Conservation (phyloP, 2,329 filamentous ascomycete species). For the Aspergillus sp. region DNA sequence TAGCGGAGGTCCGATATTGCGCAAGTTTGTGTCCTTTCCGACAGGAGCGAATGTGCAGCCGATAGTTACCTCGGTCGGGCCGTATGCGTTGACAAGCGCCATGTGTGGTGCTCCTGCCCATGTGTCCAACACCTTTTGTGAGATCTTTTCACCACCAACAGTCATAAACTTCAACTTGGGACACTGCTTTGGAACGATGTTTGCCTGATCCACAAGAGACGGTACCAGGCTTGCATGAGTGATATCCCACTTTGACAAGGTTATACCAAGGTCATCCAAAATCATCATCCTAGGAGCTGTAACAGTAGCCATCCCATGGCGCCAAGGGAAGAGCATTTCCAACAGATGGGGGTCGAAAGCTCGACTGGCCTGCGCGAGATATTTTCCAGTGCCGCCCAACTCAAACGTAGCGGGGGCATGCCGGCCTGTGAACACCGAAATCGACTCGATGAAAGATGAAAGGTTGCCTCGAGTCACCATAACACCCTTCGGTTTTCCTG, state of each 20-base stretch:
- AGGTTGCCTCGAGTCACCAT: constrained; percentile 72
- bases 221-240: constrained; percentile 36
- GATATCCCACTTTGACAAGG: constrained; percentile 29
- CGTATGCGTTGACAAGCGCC: constrained; percentile 35
- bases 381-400: constrained; percentile 32
- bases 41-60: constrained; percentile 34
- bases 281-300: constrained; percentile 31
- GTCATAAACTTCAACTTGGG: constrained; percentile 32
- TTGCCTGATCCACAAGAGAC: constrained; percentile 28
- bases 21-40: constrained; percentile 24
- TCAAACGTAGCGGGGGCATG: constrained; percentile 26
- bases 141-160: constrained; percentile 41
- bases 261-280: constrained; percentile 28
- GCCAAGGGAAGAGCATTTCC: constrained; percentile 36
- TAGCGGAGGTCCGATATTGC: constrained; percentile 35
- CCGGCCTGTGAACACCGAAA: constrained; percentile 28
- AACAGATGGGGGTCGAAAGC: constrained; percentile 35
- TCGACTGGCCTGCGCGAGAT: constrained; percentile 36
- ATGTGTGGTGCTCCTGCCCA: constrained; percentile 30
- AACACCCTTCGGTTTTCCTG: constrained; percentile 93
- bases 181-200: constrained; percentile 24
- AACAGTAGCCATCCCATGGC: constrained; percentile 29
- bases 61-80: constrained; percentile 40
- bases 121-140: constrained; percentile 33
- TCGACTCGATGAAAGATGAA: constrained; percentile 33